phyloP scores from a whole-genome alignment of 1,139 yeast species.

The Nakaseomyces bracarensis region DNA sequence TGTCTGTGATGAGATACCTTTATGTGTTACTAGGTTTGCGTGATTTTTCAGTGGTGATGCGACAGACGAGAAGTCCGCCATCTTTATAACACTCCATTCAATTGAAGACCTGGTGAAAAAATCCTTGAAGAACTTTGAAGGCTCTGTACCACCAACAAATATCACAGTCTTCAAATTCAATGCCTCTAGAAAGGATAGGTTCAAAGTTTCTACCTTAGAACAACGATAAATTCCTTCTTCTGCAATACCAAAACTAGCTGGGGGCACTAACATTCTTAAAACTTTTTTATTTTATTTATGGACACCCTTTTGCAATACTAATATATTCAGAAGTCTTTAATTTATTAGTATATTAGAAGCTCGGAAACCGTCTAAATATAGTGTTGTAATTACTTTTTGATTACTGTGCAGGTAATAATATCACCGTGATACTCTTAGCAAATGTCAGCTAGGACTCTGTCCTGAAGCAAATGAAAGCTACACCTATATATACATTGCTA shows the following conservation, averaged over 20 bases:
- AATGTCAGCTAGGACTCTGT: too few species aligned
- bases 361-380: too few species aligned
- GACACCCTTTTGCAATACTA: neutral
- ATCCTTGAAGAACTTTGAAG: conserved; percentile 41
- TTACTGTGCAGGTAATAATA: too few species aligned
- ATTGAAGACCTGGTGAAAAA: conserved; percentile 30
- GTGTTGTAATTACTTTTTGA: too few species aligned
- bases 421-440: too few species aligned
- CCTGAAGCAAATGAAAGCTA: too few species aligned
- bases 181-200: conserved; percentile 42
- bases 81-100: conserved; percentile 27
- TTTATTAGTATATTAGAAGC: too few species aligned
- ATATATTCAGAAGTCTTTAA: neutral
- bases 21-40: conserved; percentile 5
- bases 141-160: conserved; percentile 64
- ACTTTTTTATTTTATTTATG: too few species aligned
- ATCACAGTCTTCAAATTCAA: conserved; percentile 49
- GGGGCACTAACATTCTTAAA: conserved; percentile 59
- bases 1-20: neutral
- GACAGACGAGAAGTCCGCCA: conserved; percentile 24
- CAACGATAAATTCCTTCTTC: conserved; percentile 54
- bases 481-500: too few species aligned
- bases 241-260: conserved; percentile 70
- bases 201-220: conserved; percentile 25
- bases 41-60: conserved; percentile 15